Conservation (phyloP, 345 rosid genomes). For the Eucalyptus cloeziana region DNA sequence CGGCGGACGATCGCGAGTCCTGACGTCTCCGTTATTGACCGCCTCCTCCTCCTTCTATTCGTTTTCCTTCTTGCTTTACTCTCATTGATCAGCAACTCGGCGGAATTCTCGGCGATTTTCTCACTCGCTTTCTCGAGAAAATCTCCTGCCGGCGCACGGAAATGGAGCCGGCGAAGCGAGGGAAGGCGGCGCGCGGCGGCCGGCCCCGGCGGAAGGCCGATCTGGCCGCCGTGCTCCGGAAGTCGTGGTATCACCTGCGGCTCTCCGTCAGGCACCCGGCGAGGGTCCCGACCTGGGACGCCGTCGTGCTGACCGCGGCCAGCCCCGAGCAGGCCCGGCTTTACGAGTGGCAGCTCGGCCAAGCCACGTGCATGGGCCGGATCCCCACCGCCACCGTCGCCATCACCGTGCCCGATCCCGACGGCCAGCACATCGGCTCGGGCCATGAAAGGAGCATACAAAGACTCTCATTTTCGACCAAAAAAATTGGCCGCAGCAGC, state of each 20-base stretch:
- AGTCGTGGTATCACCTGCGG: constrained; percentile 90
- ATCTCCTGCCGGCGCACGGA: neutral
- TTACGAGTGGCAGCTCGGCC: constrained; percentile 79
- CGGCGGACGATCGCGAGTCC: neutral
- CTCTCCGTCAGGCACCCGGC: constrained; percentile 82
- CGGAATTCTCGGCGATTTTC: neutral
- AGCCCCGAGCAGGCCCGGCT: constrained; percentile 94
- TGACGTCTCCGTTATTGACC: neutral
- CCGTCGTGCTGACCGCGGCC: constrained; percentile 88
- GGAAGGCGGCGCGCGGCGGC: neutral
- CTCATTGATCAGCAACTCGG: neutral
- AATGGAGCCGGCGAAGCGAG: neutral
- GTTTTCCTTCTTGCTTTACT: neutral
- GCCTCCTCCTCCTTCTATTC: neutral
- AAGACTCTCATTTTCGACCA: too few relatives aligned
- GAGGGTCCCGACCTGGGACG: constrained; percentile 95
- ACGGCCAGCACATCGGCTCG: constrained; percentile 87
- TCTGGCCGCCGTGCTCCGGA: constrained; percentile 48
- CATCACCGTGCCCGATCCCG: constrained; percentile 81
- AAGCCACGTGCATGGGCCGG: constrained; percentile 84
- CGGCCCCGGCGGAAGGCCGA: constrained; percentile 41
- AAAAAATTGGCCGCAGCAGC: too few relatives aligned
- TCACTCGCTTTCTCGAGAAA: neutral
- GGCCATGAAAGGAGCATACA: constrained; percentile 5
- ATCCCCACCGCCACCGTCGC: constrained; percentile 73